Percentiles rank a stretch among this genome's conserved stretches.
Conservation (phyloP, 2,329 filamentous ascomycete genomes). For the Clonostachys byssicola region DNA sequence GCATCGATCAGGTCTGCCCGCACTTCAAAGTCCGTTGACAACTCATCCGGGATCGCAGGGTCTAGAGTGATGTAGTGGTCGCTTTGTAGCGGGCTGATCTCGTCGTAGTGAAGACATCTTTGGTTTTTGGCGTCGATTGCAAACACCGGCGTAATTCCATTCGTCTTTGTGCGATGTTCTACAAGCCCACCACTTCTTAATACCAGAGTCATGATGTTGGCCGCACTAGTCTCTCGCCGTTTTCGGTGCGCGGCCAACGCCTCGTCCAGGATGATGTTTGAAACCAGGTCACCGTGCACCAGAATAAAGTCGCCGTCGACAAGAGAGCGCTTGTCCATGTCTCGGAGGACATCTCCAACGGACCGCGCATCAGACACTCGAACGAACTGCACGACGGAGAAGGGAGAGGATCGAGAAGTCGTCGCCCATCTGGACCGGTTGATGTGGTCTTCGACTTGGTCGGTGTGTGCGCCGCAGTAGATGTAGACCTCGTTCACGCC, state of each 20-base stretch:
- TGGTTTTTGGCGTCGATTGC: conserved; percentile 77
- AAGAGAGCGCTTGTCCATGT: conserved; percentile 80
- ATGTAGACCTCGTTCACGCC: conserved; percentile 93
- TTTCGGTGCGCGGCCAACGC: conserved; percentile 76
- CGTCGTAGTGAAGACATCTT: conserved; percentile 90
- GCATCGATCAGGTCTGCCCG: conserved; percentile 88
- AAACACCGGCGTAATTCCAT: conserved; percentile 76
- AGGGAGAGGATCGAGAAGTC: conserved; percentile 53
- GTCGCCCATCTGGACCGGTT: conserved; percentile 70
- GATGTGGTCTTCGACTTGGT: conserved; percentile 85
- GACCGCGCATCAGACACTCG: conserved; percentile 79
- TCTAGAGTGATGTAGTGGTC: conserved; percentile 70
- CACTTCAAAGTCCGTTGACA: conserved; percentile 71
- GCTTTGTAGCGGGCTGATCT: conserved; percentile 68
- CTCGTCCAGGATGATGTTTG: conserved; percentile 80
- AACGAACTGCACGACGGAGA: conserved; percentile 78
- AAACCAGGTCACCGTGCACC: conserved; percentile 88
- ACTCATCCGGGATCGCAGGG: conserved; percentile 68
- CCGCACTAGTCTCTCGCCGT: conserved; percentile 78
- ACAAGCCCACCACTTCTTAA: conserved; percentile 69
- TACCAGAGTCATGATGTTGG: conserved; percentile 97
- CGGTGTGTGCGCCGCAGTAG: conserved; percentile 83
- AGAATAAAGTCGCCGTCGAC: conserved; percentile 89
- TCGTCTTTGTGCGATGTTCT: conserved; percentile 72
- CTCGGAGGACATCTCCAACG: conserved; percentile 89